These are phyloP conservation scores for Vitis hybrid DNA, from an alignment of 177 flowering plant genomes.

Conservation along the genomic window DNA sequence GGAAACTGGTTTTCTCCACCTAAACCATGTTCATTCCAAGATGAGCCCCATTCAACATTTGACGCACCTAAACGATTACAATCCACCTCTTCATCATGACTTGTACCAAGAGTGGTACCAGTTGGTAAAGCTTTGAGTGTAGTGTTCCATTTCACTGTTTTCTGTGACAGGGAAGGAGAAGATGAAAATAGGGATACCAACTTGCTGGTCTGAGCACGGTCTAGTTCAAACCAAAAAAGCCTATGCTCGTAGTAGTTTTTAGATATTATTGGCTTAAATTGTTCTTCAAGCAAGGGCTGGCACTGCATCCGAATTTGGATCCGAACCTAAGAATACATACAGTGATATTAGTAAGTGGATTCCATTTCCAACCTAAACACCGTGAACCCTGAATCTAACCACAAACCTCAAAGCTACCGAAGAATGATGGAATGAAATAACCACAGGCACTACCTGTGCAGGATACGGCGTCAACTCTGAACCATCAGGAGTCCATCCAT, in stretches of 20 bases:
- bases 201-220: conserved; percentile 29
- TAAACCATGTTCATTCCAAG: background rate
- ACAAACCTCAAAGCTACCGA: background rate
- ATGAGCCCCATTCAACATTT: background rate
- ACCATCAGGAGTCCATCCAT: conserved; percentile 42
- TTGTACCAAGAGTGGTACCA: background rate
- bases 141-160: background rate
- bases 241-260: conserved; percentile 29
- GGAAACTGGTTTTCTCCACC: background rate
- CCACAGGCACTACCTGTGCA: conserved; percentile 41
- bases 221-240: conserved; percentile 54
- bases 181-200: conserved; percentile 33
- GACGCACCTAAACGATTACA: background rate
- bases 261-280: conserved; percentile 30
- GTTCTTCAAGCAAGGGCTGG: conserved; percentile 37
- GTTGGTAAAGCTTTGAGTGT: background rate
- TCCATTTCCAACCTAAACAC: background rate
- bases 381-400: background rate
- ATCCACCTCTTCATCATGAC: background rate
- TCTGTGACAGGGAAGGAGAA: conserved; percentile 7
- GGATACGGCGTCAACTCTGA: conserved; percentile 31
- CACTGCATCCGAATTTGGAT: conserved; percentile 22
- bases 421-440: background rate
- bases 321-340: conserved; percentile 29
- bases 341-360: background rate